A percentile compares a stretch with the other conserved stretches of the same genome.
These are phyloP conservation scores for Ophiosphaerella korrae DNA, from an alignment of 2,329 filamentous ascomycete genomes.

Conservation along the genomic window DNA sequence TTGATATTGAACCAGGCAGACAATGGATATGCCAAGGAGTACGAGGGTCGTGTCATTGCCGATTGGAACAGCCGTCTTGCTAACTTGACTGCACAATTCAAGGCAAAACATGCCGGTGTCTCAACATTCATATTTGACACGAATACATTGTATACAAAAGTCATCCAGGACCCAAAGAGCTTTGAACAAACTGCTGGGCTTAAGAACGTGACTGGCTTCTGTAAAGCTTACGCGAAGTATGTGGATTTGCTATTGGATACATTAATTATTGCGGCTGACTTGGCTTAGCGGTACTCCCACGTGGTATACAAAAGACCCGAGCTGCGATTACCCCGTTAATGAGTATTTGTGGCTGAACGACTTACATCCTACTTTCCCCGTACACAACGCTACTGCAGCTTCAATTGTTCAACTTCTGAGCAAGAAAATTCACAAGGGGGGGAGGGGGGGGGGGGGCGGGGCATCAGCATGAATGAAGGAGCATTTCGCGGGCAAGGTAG, in stretches of 20 bases:
- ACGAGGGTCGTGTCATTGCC: slow-evolving; percentile 52
- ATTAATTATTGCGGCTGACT: slow-evolving; percentile 7
- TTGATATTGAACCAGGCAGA: slow-evolving; percentile 49
- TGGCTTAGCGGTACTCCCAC: slow-evolving; percentile 43
- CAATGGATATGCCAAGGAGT: slow-evolving; percentile 35
- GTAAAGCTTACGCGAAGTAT: slow-evolving; percentile 58
- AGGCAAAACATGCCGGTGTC: slow-evolving; percentile 44
- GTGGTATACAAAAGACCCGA: slow-evolving; percentile 46
- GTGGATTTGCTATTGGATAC: slow-evolving; percentile 10
- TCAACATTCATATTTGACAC: slow-evolving; percentile 60
- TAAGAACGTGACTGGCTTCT: slow-evolving; percentile 63
- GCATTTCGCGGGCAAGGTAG: too few species aligned
- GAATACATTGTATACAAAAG: slow-evolving; percentile 56
- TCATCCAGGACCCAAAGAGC: slow-evolving; percentile 58
- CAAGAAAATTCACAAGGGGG: background rate
- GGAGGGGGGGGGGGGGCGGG: too few species aligned
- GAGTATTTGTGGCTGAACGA: slow-evolving; percentile 69
- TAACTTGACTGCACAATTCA: slow-evolving; percentile 50
- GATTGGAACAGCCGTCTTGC: slow-evolving; percentile 58
- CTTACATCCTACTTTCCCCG: slow-evolving; percentile 67
- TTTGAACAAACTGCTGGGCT: slow-evolving; percentile 58
- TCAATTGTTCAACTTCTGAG: slow-evolving; percentile 31
- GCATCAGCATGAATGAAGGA: too few species aligned
- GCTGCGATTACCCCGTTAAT: slow-evolving; percentile 62
- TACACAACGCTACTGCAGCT: slow-evolving; percentile 65